Base-by-base conservation (phyloP, 2,329 filamentous ascomycete genomes). In the Sporothrix luriei region DNA sequence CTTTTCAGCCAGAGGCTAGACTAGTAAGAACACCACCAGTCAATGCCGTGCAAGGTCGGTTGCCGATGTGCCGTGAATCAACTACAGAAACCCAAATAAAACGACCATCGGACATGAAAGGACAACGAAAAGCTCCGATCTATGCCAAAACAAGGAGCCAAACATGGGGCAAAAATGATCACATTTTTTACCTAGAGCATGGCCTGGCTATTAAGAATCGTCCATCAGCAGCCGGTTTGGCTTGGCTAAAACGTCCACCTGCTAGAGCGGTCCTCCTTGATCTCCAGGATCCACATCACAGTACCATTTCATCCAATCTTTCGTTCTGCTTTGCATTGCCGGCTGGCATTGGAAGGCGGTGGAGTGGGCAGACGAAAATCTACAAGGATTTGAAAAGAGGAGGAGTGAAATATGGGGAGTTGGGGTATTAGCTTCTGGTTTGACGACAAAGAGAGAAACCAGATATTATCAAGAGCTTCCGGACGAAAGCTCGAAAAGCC, bases 241-340 rank as follows among this genome's bases (percentile, higher is more conserved):
- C 66, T 68, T 59, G 66, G 66, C 66, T 59, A 49, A 68, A 68
- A 68, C 66, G 66, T 55, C 29, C n/a, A n/a, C n/a, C 29, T 67
- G 48, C 62, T 52, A 29, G 62, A 38, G 24, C 16, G 62, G 46
- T 62, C 61, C 43, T 64, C 61, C 62, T 52, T 66, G 65, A 55
- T 67, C 65, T 46, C 64, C 64, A 29, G 51, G 46, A 51, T 66
- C 62, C 62, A 66, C 46, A 52, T 66, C 62, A 33, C 48, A 26
- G 33, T 4, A 13, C 33, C 19, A 49, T 65, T 66, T 66, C 33
- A 24, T 66, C 26, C 62, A 38, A 52, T 66, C 62, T 54, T 52
- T 66, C 6, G 40, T 24, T 38, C 55, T 61, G 33, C 55, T 62
- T 62, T 46, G 38, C 57, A 62, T 62, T 62, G 38, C 38, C 9